phyloP scores from a whole-genome alignment of 306 rosid species.

The Hippophae tibetana region DNA sequence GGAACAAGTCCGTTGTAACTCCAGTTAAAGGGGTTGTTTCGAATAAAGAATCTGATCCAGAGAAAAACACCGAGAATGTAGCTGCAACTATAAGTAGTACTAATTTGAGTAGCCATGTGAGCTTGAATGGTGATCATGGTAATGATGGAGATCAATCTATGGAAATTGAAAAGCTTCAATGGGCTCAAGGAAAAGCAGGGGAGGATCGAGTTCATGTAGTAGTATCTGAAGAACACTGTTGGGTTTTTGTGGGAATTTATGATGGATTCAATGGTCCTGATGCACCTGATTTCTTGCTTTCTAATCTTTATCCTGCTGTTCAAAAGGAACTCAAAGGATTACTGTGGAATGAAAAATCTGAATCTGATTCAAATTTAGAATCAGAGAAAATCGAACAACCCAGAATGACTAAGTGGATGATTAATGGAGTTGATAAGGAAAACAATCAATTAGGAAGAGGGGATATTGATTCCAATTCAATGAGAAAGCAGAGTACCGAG shows the following conservation, averaged over 20 bases:
- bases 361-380: slow-evolving; percentile 9
- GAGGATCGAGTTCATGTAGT: slow-evolving; percentile 80
- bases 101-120: slow-evolving; percentile 26
- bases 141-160: slow-evolving; percentile 17
- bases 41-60: slow-evolving; percentile 19
- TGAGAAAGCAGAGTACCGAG: slow-evolving; percentile 7
- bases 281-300: slow-evolving; percentile 68
- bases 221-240: slow-evolving; percentile 63
- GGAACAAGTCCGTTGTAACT: slow-evolving; percentile 13
- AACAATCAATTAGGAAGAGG: not conserved
- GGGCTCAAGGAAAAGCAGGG: slow-evolving; percentile 86
- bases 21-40: slow-evolving; percentile 15
- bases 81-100: slow-evolving; percentile 18
- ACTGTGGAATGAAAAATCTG: slow-evolving; percentile 28
- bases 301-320: slow-evolving; percentile 46
- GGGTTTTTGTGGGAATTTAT: slow-evolving; percentile 80
- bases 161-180: slow-evolving; percentile 44
- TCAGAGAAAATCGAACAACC: slow-evolving; percentile 5
- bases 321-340: slow-evolving; percentile 44
- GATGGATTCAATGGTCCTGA: slow-evolving; percentile 94
- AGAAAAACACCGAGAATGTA: slow-evolving; percentile 21
- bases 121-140: slow-evolving; percentile 15
- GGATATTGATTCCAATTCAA: slow-evolving; percentile 7
- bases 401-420: slow-evolving; percentile 1
- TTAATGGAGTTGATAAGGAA: slow-evolving; percentile 9